These are phyloP conservation scores for Globisporangium paddicum DNA, from an alignment of 352 stramenopile species.

Conservation along the genomic window DNA sequence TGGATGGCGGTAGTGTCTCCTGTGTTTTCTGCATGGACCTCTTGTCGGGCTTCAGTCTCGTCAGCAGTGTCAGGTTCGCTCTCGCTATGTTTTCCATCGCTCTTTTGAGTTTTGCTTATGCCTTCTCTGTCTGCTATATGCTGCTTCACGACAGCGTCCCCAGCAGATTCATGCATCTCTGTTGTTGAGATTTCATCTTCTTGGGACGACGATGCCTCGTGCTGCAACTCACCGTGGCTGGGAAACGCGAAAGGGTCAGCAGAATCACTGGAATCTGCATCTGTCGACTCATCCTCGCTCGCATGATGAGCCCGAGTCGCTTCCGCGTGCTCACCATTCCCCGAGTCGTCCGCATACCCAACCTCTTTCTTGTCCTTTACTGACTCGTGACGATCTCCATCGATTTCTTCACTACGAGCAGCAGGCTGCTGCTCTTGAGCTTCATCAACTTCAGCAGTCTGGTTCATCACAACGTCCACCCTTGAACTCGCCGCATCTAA, in stretches of 20 bases:
- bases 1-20: neutral
- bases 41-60: neutral
- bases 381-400: neutral
- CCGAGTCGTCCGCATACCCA: neutral
- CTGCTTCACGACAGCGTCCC: neutral
- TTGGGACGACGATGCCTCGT: neutral
- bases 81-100: too few relatives aligned
- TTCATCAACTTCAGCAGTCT: neutral
- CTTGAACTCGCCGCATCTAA: neutral
- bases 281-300: neutral
- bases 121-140: neutral
- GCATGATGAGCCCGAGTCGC: neutral
- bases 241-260: neutral
- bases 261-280: neutral
- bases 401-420: neutral
- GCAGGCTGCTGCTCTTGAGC: neutral
- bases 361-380: neutral
- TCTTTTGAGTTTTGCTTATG: neutral
- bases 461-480: neutral
- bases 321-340: neutral
- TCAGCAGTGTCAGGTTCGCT: neutral
- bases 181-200: neutral
- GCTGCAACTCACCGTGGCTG: neutral
- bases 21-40: neutral
- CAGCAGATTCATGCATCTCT: neutral